A percentile compares a stretch with the other conserved stretches of the same genome.
Conservation (phyloP, 2,329 filamentous ascomycete genomes). For the Diplodia seriata region DNA sequence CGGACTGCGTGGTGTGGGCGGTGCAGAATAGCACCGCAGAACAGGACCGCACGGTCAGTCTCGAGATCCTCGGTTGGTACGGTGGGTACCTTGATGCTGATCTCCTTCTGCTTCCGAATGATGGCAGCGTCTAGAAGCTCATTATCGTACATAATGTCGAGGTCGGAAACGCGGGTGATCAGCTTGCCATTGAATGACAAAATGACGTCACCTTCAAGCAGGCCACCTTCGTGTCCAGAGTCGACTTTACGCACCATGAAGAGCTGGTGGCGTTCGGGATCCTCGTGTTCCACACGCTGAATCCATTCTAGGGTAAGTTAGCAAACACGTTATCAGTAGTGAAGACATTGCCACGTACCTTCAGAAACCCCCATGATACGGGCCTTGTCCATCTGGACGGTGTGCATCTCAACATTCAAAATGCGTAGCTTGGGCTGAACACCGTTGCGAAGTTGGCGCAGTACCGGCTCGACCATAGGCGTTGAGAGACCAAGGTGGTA, state of each 20-base stretch:
- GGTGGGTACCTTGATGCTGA: constrained; percentile 79
- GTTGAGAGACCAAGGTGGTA: constrained; percentile 94
- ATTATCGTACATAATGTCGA: constrained; percentile 96
- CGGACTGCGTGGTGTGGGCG: constrained; percentile 94
- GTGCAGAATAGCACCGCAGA: constrained; percentile 94
- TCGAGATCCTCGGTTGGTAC: constrained; percentile 89
- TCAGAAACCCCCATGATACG: constrained; percentile 97
- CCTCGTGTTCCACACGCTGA: constrained; percentile 82
- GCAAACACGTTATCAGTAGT: neutral
- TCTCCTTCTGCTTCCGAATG: constrained; percentile 81
- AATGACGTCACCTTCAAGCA: constrained; percentile 91
- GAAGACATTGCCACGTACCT: constrained; percentile 34
- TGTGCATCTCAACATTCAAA: constrained; percentile 90
- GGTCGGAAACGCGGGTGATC: constrained; percentile 89
- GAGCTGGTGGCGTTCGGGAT: constrained; percentile 90
- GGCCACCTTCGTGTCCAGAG: constrained; percentile 66
- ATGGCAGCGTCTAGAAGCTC: constrained; percentile 83
- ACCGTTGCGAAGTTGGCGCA: constrained; percentile 82
- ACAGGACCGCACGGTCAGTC: constrained; percentile 88
- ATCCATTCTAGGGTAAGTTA: constrained; percentile 73
- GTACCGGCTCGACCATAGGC: constrained; percentile 85
- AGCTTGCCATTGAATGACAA: constrained; percentile 89
- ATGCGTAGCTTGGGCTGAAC: constrained; percentile 83
- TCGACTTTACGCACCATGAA: constrained; percentile 97
- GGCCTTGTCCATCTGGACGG: constrained; percentile 95